phyloP scores from a whole-genome alignment of 345 rosid genomes.

The Psidium guajava region DNA sequence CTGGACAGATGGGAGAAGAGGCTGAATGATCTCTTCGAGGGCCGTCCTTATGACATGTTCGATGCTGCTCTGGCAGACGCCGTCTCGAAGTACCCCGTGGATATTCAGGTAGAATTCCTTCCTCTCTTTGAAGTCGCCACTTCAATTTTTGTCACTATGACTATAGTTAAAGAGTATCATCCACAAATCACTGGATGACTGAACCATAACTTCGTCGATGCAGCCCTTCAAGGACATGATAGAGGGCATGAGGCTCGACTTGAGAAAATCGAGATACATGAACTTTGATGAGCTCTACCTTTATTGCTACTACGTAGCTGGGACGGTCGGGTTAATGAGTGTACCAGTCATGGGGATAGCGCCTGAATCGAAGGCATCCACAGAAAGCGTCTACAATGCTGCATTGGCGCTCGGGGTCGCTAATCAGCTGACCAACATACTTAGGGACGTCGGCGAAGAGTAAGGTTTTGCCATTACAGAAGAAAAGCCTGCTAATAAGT shows the following conservation, averaged over 20 bases:
- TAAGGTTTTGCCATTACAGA: slow-evolving; percentile 6
- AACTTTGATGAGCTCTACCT: slow-evolving; percentile 47
- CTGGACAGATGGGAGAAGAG: slow-evolving; percentile 40
- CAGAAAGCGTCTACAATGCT: slow-evolving; percentile 37
- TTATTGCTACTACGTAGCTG: slow-evolving; percentile 47
- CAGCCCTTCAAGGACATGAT: slow-evolving; percentile 54
- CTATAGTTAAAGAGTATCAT: background rate
- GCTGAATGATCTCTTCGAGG: slow-evolving; percentile 30
- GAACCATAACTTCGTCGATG: background rate
- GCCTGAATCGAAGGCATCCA: slow-evolving; percentile 32
- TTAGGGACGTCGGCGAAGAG: slow-evolving; percentile 55
- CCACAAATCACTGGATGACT: background rate
- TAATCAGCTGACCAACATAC: slow-evolving; percentile 48
- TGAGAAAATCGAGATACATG: slow-evolving; percentile 29
- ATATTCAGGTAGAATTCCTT: slow-evolving; percentile 27
- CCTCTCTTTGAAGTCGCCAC: background rate
- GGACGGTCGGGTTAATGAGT: slow-evolving; percentile 46
- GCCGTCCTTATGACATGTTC: slow-evolving; percentile 31
- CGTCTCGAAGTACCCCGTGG: slow-evolving; percentile 32
- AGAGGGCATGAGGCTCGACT: slow-evolving; percentile 40
- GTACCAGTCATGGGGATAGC: slow-evolving; percentile 52
- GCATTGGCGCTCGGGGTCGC: slow-evolving; percentile 46
- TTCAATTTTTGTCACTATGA: background rate
- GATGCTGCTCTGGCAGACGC: slow-evolving; percentile 44
- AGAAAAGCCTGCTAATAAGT: background rate